Percentiles rank a stretch among this genome's conserved stretches.
phyloP scores from a whole-genome alignment of 202 grass and related monocot genomes.

The Setaria viridis region DNA sequence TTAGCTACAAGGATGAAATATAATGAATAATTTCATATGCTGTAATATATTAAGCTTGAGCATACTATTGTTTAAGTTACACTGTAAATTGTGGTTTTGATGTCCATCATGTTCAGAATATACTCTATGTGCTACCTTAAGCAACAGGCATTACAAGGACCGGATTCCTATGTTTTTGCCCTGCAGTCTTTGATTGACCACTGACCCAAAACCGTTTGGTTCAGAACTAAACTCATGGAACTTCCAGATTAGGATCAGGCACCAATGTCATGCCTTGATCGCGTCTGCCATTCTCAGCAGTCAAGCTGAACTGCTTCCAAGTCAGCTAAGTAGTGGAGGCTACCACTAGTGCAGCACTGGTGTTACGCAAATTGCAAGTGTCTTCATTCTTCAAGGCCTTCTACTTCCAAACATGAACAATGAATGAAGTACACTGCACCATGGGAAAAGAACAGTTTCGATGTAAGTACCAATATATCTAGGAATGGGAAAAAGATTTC shows the following conservation, averaged over 20 bases:
- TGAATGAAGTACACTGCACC: conserved; percentile 16
- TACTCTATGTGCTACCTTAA: background rate
- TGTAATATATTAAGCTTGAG: background rate
- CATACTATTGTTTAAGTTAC: conserved; percentile 2
- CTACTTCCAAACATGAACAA: background rate
- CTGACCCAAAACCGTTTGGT: conserved; percentile 13
- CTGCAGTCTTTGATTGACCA: background rate
- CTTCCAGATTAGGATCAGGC: conserved; percentile 24
- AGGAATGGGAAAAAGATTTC: conserved; percentile 5
- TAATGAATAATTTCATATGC: background rate
- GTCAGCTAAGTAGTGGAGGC: background rate
- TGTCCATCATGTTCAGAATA: background rate
- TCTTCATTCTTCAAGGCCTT: background rate
- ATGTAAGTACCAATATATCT: conserved; percentile 6
- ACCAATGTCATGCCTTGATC: background rate
- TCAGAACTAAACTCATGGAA: conserved; percentile 12
- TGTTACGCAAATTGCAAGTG: background rate
- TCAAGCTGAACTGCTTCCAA: conserved; percentile 17
- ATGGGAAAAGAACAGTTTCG: background rate
- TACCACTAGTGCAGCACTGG: background rate
- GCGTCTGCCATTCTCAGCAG: background rate
- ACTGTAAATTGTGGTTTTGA: background rate
- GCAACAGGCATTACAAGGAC: background rate
- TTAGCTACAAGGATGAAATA: background rate
- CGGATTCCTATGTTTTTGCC: background rate